Evolutionary conservation across 108 stramenopile species (phyloP).

Genomic region (Schizochytrium sp.): DNA sequence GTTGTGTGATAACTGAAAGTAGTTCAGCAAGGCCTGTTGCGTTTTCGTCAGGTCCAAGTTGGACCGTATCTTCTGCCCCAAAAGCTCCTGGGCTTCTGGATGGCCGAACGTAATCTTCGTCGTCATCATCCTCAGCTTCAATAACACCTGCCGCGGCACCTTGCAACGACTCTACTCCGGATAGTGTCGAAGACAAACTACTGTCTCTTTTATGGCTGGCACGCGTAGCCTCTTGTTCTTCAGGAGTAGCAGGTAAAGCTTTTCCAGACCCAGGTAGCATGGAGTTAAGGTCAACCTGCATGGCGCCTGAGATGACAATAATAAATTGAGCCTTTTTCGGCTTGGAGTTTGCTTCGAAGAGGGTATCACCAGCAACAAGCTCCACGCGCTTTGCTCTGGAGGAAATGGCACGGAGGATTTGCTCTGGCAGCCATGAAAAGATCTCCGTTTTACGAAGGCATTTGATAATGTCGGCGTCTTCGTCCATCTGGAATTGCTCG

Average conservation of each 20-base stretch:
- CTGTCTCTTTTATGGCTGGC: no score
- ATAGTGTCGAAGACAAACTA: no score
- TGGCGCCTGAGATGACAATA: conserved; percentile 24
- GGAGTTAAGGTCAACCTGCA: background rate
- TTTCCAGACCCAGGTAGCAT: background rate
- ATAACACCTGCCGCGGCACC: no score
- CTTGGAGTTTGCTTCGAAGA: background rate
- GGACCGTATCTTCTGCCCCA: background rate
- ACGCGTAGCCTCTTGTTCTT: no score
- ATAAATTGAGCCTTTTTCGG: background rate
- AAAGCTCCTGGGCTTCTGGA: background rate
- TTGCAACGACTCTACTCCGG: no score
- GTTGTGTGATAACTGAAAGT: background rate
- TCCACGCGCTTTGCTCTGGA: background rate
- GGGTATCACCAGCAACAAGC: background rate
- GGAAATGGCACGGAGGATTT: conserved; percentile 15
- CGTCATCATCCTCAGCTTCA: no score
- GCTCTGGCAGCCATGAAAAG: conserved; percentile 48
- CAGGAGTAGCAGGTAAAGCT: no score
- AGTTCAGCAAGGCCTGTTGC: conserved; percentile 51
- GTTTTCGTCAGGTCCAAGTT: conserved; percentile 16
- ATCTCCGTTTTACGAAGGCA: conserved; percentile 48
- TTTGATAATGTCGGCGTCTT: conserved; percentile 22
- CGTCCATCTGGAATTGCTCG: conserved; percentile 45
- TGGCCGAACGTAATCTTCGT: no score